phyloP scores from a whole-genome alignment of 768 basidiomycete genomes.

The Macrolepiota dolichaula region DNA sequence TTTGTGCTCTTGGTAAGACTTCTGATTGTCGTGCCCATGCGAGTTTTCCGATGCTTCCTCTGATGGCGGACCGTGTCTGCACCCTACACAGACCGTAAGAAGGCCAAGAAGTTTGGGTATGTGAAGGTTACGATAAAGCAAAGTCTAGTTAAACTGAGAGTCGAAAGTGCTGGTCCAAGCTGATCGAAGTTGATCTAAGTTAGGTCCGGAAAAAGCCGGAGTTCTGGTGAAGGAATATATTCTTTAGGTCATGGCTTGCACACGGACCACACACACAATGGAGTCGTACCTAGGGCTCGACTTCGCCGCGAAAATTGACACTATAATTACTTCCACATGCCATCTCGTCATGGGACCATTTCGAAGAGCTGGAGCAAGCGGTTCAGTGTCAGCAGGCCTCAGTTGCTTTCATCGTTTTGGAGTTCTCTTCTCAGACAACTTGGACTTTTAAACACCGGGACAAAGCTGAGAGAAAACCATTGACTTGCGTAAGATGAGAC shows the following conservation, averaged over 20 bases:
- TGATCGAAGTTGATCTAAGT: neutral
- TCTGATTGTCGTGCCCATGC: no score
- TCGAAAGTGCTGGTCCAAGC: neutral
- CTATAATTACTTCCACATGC: constrained; percentile 1
- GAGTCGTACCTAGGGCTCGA: neutral
- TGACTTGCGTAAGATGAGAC: constrained; percentile 1
- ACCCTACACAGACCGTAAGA: neutral
- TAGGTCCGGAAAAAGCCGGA: neutral
- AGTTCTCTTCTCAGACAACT: neutral
- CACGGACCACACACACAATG: neutral
- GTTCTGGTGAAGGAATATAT: neutral
- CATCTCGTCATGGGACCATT: constrained; percentile 5
- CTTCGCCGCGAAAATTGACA: neutral
- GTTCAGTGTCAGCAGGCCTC: constrained; percentile 2
- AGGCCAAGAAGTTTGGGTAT: no score
- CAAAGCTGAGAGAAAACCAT: neutral
- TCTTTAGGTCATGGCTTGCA: neutral
- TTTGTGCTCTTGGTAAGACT: no score
- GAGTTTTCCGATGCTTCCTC: neutral
- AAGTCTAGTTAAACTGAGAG: no score
- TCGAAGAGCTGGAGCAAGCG: neutral
- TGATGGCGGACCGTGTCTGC: neutral
- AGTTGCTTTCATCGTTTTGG: neutral
- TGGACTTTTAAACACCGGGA: neutral
- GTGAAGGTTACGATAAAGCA: no score